These are phyloP conservation scores for Marasmius tenuissimus DNA, from an alignment of 1,284 basidiomycete species.

Conservation along the genomic window DNA sequence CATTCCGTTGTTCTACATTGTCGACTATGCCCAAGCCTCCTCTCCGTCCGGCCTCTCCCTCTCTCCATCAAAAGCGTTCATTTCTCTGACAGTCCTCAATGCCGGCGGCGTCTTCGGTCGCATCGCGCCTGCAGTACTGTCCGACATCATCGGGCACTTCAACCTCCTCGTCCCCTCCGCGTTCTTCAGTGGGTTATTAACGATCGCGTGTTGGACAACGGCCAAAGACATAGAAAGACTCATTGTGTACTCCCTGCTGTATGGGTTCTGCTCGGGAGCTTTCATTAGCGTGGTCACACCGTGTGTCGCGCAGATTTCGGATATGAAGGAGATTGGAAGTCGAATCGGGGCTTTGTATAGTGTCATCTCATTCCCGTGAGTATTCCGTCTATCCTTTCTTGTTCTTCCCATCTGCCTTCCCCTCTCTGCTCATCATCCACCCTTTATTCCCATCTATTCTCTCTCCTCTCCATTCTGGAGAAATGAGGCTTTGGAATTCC, in stretches of 20 bases:
- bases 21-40: constrained; percentile 47
- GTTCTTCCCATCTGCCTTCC: neutral
- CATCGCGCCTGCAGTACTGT: constrained; percentile 57
- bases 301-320: constrained; percentile 63
- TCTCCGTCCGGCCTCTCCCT: constrained; percentile 20
- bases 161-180: constrained; percentile 62
- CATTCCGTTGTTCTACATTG: constrained; percentile 65
- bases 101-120: constrained; percentile 64
- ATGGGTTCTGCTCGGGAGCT: constrained; percentile 57
- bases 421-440: neutral
- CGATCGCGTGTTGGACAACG: constrained; percentile 58
- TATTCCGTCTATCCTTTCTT: constrained; percentile 17
- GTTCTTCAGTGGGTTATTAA: constrained; percentile 57
- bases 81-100: constrained; percentile 63
- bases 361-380: constrained; percentile 65
- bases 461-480: neutral
- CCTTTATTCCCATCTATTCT: neutral
- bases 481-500: neutral
- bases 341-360: constrained; percentile 63
- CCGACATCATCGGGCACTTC: constrained; percentile 62
- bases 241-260: constrained; percentile 53
- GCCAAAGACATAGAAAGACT: constrained; percentile 39
- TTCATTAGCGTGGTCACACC: constrained; percentile 64
- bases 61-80: constrained; percentile 40
- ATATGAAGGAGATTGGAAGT: constrained; percentile 53